phyloP scores from a whole-genome alignment of 345 rosid genomes.

The Salix arbutifolia region DNA sequence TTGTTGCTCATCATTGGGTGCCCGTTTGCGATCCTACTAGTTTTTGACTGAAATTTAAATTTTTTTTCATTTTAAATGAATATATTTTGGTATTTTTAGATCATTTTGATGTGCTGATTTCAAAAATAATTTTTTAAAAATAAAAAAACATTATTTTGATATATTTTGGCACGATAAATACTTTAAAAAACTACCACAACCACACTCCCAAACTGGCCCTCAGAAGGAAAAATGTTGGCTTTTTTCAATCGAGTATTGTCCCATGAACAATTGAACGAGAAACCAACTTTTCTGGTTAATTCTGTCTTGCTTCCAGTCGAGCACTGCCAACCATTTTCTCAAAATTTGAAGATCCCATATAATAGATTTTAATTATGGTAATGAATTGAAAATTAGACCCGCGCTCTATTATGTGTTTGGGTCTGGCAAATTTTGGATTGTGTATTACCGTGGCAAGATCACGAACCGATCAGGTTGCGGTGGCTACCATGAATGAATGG shows the following conservation, averaged over 20 bases:
- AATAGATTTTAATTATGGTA: background rate
- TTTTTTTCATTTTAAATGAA: no score
- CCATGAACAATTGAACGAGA: background rate
- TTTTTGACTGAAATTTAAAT: no score
- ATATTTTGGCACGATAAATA: no score
- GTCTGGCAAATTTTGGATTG: background rate
- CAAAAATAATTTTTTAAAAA: no score
- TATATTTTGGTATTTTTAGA: no score
- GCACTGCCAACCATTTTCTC: background rate
- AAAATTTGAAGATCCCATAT: background rate
- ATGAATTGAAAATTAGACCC: background rate
- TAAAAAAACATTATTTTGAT: no score
- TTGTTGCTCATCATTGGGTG: background rate
- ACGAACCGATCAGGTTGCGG: background rate
- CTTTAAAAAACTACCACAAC: no score
- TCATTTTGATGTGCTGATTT: no score
- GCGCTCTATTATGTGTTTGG: background rate
- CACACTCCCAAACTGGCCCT: no score
- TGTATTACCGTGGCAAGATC: background rate
- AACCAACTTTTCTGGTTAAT: background rate
- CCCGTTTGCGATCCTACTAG: no score
- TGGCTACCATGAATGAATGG: background rate
- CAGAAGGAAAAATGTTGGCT: background rate
- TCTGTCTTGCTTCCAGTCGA: background rate
- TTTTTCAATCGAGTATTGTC: background rate